Evolutionary conservation across 495 filamentous ascomycete species (phyloP), one percentile per base, ranked within the genome.

Genomic region (Evernia prunastri): DNA sequence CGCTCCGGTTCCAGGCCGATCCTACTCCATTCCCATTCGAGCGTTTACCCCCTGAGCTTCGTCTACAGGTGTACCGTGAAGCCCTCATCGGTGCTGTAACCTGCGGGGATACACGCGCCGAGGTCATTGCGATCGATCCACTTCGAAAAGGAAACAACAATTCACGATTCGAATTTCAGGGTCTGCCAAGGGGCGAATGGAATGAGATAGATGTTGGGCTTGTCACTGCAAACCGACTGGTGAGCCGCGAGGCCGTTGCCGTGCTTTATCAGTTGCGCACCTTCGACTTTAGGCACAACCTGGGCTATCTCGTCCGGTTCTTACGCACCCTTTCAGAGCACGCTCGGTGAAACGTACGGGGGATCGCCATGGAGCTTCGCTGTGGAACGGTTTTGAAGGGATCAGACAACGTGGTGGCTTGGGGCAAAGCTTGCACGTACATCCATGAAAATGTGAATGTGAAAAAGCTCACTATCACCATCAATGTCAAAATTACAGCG

Each of bases 11-110:
- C 29, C 51, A 54, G 17, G 29, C 51, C 51, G 51, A 54, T 17
- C 51, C 51, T 10, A 54, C 51, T 8, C 51, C 51, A 33, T 54
- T 54, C n/a, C 51, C 51, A 1, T 54, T 54, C 17, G 51, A 54
- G 29, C 51, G 51, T 7, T 29, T 54, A 11, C 51, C 51, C 20
- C 4, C 29, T 4, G 51, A 54, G 17, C 51, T 54, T 33, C 51
- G 51, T 33, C 29, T 54, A 10, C 51, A 33, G 15, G 51, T 54
- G 29, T 54, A 54, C 18, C 51, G 51, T 6, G 51, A 54, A 33
- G 29, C 15, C 17, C 15, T 54, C 12, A 10, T 0, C 1, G 51
- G 51, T 54, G 27, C 17, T 54, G 12, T 20, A 54, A 27, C 0
- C 33, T 0, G 5, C 15, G 17, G 51, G 20, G 5, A 20, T 7